Conservation (phyloP, 805 yeast species). For the Wickerhamomyces hampshirensis region DNA sequence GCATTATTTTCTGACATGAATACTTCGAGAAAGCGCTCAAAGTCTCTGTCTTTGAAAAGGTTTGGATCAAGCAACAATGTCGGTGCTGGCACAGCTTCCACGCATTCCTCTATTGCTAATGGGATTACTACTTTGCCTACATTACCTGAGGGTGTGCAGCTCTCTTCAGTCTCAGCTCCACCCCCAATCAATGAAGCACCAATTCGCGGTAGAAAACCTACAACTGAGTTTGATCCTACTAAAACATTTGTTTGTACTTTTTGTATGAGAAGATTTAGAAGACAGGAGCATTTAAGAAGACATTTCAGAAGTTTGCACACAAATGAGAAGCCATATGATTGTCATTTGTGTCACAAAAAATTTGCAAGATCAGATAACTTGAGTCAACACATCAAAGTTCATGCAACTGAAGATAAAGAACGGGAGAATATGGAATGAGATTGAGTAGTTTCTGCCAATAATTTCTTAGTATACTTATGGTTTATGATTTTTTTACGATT, state of each 20-base stretch:
- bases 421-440: background rate
- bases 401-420: conserved; percentile 22
- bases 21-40: conserved; percentile 17
- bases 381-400: conserved; percentile 62
- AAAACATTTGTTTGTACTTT: conserved; percentile 60
- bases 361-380: conserved; percentile 65
- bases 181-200: conserved; percentile 28
- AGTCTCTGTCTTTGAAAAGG: conserved; percentile 13
- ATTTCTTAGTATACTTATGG: background rate
- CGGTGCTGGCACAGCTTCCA: no score
- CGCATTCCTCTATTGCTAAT: background rate
- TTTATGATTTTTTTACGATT: no score
- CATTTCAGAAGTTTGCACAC: conserved; percentile 72
- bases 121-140: conserved; percentile 4
- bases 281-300: conserved; percentile 75
- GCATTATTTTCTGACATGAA: conserved; percentile 26
- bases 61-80: conserved; percentile 2
- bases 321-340: conserved; percentile 64
- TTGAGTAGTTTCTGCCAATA: background rate
- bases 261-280: conserved; percentile 61
- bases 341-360: conserved; percentile 56
- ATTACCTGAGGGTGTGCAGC: conserved; percentile 6
- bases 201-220: conserved; percentile 63
- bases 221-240: conserved; percentile 47
- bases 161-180: conserved; percentile 5